A percentile compares a stretch with the other conserved stretches of the same genome.
phyloP scores from a whole-genome alignment of 345 rosid species.

The Gossypium stocksii region DNA sequence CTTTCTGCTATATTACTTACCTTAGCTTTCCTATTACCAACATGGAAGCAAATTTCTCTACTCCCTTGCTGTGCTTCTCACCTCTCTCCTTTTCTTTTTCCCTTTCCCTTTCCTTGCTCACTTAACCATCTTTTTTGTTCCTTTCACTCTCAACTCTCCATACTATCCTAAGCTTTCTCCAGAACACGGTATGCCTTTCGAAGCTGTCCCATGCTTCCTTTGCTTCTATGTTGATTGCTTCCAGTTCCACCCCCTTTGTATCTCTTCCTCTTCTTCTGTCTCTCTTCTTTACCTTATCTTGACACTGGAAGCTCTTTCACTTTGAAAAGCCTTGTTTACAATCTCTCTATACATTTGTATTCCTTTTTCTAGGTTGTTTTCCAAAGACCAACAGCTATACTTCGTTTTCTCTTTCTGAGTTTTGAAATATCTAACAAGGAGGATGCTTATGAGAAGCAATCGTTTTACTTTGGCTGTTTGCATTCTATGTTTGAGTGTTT shows the following conservation, averaged over 20 bases:
- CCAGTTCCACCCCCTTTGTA: slow-evolving; percentile 1
- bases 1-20: slow-evolving; percentile 18
- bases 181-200: slow-evolving; percentile 19
- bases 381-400: neutral
- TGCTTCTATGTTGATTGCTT: neutral
- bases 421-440: slow-evolving; percentile 14
- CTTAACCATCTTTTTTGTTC: slow-evolving; percentile 10
- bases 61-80: slow-evolving; percentile 9
- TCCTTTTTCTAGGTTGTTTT: slow-evolving; percentile 19
- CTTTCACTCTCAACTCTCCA: neutral
- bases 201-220: slow-evolving; percentile 23
- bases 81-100: slow-evolving; percentile 12
- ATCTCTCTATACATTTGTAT: neutral
- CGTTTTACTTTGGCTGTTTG: slow-evolving; percentile 31
- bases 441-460: slow-evolving; percentile 3
- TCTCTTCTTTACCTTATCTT: slow-evolving; percentile 13
- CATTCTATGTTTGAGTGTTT: slow-evolving; percentile 31
- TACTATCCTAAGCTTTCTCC: slow-evolving; percentile 2
- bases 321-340: neutral
- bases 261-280: slow-evolving; percentile 9
- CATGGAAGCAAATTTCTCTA: slow-evolving; percentile 5
- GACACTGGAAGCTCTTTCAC: neutral
- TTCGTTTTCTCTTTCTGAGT: slow-evolving; percentile 6
- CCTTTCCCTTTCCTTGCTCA: slow-evolving; percentile 7
- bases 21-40: slow-evolving; percentile 28